phyloP scores from a whole-genome alignment of 805 yeast species.

The Huiozyma naganishii region DNA sequence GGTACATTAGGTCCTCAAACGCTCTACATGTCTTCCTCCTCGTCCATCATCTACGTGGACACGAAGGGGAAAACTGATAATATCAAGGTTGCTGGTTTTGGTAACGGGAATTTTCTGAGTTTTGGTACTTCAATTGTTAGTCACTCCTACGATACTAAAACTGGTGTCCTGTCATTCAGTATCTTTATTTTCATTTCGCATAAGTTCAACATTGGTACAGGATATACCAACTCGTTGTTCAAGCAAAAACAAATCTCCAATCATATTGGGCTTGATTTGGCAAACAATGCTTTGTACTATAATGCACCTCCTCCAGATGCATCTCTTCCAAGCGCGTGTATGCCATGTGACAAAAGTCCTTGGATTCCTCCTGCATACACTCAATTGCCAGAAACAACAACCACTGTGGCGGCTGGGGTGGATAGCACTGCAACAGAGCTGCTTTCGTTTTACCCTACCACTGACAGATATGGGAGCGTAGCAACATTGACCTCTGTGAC shows the following conservation, averaged over 20 bases:
- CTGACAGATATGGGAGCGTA: no score
- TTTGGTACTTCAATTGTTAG: slow-evolving; percentile 4
- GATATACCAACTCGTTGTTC: slow-evolving; percentile 5
- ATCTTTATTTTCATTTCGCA: slow-evolving; percentile 2
- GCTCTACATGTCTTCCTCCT: slow-evolving; percentile 5
- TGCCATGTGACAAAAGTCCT: slow-evolving; percentile 3
- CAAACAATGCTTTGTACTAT: slow-evolving; percentile 4
- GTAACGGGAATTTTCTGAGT: slow-evolving; percentile 5
- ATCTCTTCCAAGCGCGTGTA: slow-evolving; percentile 1
- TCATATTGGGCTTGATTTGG: slow-evolving; percentile 2
- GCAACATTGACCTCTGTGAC: no score
- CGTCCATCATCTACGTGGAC: slow-evolving; percentile 7
- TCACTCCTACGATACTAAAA: slow-evolving; percentile 3
- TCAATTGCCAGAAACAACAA: background rate
- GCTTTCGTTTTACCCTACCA: no score
- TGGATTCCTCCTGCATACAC: no score
- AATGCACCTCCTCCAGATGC: slow-evolving; percentile 2
- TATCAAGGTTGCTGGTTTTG: slow-evolving; percentile 7
- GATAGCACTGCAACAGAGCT: no score
- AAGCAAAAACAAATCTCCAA: slow-evolving; percentile 1
- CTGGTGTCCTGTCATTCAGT: slow-evolving; percentile 8
- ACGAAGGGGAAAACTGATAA: slow-evolving; percentile 4
- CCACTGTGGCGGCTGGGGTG: no score
- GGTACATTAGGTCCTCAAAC: slow-evolving; percentile 7
- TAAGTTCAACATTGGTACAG: slow-evolving; percentile 7